phyloP scores from a whole-genome alignment of 2,329 filamentous ascomycete species.

The Ceratocystis variospora region DNA sequence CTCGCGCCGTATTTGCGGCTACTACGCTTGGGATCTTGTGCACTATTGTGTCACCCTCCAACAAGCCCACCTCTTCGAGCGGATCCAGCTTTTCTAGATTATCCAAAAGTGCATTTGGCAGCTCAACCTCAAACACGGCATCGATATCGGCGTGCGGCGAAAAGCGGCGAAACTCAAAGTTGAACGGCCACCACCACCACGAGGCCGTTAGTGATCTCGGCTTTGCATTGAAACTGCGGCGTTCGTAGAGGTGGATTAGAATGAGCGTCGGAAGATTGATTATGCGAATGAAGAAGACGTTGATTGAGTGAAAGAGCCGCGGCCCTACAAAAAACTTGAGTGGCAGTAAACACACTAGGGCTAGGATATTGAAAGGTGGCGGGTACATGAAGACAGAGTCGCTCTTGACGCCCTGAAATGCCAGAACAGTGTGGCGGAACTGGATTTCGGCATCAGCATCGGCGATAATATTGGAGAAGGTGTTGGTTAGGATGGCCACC shows the following conservation, averaged over 20 bases:
- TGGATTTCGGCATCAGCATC: constrained; percentile 58
- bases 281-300: constrained; percentile 48
- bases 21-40: constrained; percentile 18
- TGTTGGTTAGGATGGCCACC: constrained; percentile 60
- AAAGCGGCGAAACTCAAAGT: constrained; percentile 35
- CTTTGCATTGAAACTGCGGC: constrained; percentile 32
- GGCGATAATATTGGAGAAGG: constrained; percentile 54
- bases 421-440: constrained; percentile 56
- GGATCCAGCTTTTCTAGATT: constrained; percentile 28
- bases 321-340: constrained; percentile 49
- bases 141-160: constrained; percentile 48
- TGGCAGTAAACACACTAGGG: constrained; percentile 48
- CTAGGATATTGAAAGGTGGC: constrained; percentile 56
- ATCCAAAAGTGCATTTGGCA: constrained; percentile 32
- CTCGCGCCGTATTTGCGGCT: not conserved
- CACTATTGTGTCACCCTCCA: constrained; percentile 26
- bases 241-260: constrained; percentile 47
- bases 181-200: constrained; percentile 21
- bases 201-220: not conserved
- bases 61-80: constrained; percentile 26
- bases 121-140: constrained; percentile 45
- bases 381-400: constrained; percentile 57
- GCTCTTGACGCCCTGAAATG: constrained; percentile 60
- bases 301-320: constrained; percentile 56
- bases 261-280: constrained; percentile 52